Base-by-base conservation (phyloP, 2,329 filamentous ascomycete genomes). In the Arthrobotrys conoides region DNA sequence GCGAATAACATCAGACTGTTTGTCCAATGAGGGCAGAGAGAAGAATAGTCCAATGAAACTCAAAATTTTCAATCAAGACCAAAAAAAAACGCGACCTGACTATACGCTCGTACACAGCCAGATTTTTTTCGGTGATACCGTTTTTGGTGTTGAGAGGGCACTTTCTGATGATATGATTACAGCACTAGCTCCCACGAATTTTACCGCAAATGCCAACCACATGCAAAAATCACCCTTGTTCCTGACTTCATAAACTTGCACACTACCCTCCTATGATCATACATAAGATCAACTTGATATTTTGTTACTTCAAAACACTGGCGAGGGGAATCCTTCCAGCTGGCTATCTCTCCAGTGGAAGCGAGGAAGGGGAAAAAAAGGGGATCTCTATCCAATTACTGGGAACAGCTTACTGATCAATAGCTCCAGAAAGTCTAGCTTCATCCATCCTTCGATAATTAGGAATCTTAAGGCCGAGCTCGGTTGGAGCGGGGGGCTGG, bases 1-100 rank as follows among this genome's bases (percentile, higher is more conserved):
- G 46, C 14, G 44, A 46, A 67, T 48, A 71, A 65, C n/a, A 44
- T 57, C 46, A 61, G 36, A 61, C 9, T 48, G 14, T 49, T 44
- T 57, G 51, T 69, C 75, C 68, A 71, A 64, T 67, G 67, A 57
- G 75, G 75, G 22, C 46, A 61, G 46, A 24, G 61, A 30, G 53
- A 65, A 41, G 55, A 49, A 69, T 68, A 57, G 57, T 77, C 18
- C 59, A 73, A 73, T 73, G 61, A 77, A 76, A 69, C 65, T 46
- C 55, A 61, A 33, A 71, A 59, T 59, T 65, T 30, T 27, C 20
- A 65, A 57, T 38, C 49, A 53, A 67, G 27, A 22, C 46, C 20
- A 41, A 67, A 51, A 33, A 41, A 41, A 12, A 41, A 41, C n/a
- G 20, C 8, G 14, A 18, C 24, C 27, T 55, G 51, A 33, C 24